Evolutionary conservation across 768 basidiomycete genomes (phyloP).

Genomic region (Dendrothele bispora): DNA sequence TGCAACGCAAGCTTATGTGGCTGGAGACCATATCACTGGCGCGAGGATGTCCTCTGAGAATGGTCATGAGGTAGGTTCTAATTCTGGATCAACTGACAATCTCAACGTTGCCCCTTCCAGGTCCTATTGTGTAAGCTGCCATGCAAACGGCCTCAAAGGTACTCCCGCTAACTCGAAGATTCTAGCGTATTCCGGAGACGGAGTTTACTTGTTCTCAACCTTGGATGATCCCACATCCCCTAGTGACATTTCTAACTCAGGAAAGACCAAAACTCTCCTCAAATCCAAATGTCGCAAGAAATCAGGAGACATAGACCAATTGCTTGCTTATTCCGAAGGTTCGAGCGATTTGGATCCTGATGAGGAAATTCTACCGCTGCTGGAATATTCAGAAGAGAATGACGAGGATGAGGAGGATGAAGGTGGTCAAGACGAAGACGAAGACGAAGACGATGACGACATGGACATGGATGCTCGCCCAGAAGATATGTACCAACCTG

Average conservation of each 20-base stretch:
- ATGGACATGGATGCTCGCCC: constrained; percentile 24
- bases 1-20: constrained; percentile 30
- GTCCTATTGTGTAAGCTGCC: constrained; percentile 59
- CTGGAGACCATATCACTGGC: constrained; percentile 71
- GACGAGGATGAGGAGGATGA: constrained; percentile 28
- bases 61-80: constrained; percentile 65
- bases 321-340: background rate
- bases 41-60: constrained; percentile 68
- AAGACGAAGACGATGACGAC: constrained; percentile 29
- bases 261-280: constrained; percentile 30
- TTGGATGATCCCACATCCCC: constrained; percentile 55
- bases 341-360: constrained; percentile 15
- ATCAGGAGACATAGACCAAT: constrained; percentile 15
- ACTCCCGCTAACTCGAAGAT: constrained; percentile 9
- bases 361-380: constrained; percentile 29
- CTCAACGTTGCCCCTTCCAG: constrained; percentile 38
- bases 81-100: constrained; percentile 3
- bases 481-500: constrained; percentile 24
- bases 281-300: constrained; percentile 22
- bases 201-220: constrained; percentile 73
- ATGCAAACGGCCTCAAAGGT: background rate
- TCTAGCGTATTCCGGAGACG: constrained; percentile 73
- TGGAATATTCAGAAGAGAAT: constrained; percentile 24
- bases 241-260: constrained; percentile 17
- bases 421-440: constrained; percentile 29